Base-by-base conservation (phyloP, 768 basidiomycete genomes). In the Glaciozyma antarctica region DNA sequence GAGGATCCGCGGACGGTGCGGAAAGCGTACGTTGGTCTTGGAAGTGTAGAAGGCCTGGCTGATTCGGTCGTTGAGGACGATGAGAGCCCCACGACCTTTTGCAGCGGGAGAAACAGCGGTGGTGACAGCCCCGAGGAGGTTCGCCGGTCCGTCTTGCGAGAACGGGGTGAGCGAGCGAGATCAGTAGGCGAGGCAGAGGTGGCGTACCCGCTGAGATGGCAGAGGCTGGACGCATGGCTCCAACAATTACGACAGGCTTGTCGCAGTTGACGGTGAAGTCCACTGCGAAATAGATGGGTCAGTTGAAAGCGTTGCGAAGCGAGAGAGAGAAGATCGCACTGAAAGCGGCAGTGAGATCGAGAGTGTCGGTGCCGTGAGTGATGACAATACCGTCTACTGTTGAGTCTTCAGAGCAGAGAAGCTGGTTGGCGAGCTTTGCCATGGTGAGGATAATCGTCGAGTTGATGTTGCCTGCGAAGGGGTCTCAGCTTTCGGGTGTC, bases 11-110 rank as follows among this genome's bases (percentile, higher is more conserved):
- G 8, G 7, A 24, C 21, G 10, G 28, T 3, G 32, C 6, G 24
- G 19, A 44, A 19, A 22, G 21, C 43, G 5, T 12, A 64, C 74
- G 60, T 76, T 71, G 44, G 69, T 72, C 70, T 77, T 77, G 17
- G 58, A 52, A 7, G 68, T 70, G 64, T 76, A 77, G 58, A 62
- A 74, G 0, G 75, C 77, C 4, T 71, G 64, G 19, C 72, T 67
- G 62, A 77, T 76, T 15, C 76, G 69, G 60, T 77, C 76, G 68
- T 76, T 77, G 48, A 76, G 63, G 13, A 72, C 72, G 38, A 77
- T 69, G 60, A 77, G 63, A 1, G 74, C 70, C 3, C 77, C 77
- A 12, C 66, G 66, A 4, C 38, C 47, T 5, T 8, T 3, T 13
- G 66, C 58, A 16, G 19, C 4, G 9, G 66, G 61, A 13, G 58